Evolutionary conservation across 176 grass and related monocot species (phyloP).

Genomic region (Puccinellia tenuiflora): DNA sequence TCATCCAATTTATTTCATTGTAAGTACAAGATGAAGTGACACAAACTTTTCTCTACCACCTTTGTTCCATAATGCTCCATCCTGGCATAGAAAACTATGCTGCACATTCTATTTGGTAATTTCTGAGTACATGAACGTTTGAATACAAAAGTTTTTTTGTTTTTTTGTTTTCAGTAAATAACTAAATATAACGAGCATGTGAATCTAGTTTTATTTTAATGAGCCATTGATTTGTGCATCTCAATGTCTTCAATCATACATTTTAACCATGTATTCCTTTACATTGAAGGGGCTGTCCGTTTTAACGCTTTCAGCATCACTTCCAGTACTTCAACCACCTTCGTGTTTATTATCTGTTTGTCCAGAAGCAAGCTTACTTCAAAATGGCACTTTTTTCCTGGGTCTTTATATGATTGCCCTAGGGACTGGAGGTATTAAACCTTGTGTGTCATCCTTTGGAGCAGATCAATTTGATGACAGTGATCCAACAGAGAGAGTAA

Average conservation of each 20-base stretch:
- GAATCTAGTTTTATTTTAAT: neutral
- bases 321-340: constrained; percentile 55
- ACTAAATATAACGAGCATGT: neutral
- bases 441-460: constrained; percentile 83
- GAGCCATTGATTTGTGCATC: neutral
- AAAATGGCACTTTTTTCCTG: constrained; percentile 56
- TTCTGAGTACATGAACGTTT: neutral
- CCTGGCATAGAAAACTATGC: neutral
- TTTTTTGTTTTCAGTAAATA: neutral
- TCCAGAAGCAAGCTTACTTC: constrained; percentile 49
- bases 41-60: neutral
- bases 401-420: constrained; percentile 90
- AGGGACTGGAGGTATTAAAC: constrained; percentile 90
- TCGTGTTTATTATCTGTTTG: constrained; percentile 37
- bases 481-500: constrained; percentile 61
- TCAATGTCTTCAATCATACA: neutral
- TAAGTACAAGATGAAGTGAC: constrained; percentile 39
- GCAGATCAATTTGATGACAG: constrained; percentile 94
- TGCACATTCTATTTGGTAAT: neutral
- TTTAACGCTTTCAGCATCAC: constrained; percentile 68
- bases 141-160: neutral
- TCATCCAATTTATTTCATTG: constrained; percentile 73
- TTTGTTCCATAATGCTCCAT: neutral
- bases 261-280: neutral
- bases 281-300: constrained; percentile 61